Evolutionary conservation across 306 rosid species (phyloP).

Genomic region (Lathyrus oleraceus): DNA sequence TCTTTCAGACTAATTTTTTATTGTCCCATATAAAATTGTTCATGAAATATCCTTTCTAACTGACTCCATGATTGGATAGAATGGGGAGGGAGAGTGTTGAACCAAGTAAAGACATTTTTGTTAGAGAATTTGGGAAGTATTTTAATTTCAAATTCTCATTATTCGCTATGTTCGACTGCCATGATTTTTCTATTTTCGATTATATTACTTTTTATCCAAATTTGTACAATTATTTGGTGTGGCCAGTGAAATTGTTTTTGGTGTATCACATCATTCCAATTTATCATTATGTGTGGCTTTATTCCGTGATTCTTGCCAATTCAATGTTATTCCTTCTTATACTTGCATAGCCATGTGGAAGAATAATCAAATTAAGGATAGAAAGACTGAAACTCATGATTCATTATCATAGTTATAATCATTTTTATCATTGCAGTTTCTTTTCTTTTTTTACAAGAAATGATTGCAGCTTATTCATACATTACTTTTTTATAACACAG

Average conservation of each 20-base stretch:
- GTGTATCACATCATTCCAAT: slow-evolving; percentile 22
- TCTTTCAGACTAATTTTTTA: too few relatives aligned
- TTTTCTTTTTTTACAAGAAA: not conserved
- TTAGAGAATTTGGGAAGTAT: too few relatives aligned
- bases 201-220: not conserved
- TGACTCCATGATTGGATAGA: too few relatives aligned
- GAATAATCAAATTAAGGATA: not conserved
- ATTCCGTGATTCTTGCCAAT: slow-evolving; percentile 11
- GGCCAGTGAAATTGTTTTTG: slow-evolving; percentile 25
- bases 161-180: too few relatives aligned
- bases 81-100: too few relatives aligned
- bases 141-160: too few relatives aligned
- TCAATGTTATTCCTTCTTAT: slow-evolving; percentile 18
- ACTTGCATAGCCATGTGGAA: slow-evolving; percentile 8
- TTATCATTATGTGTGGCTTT: not conserved
- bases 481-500: not conserved
- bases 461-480: not conserved
- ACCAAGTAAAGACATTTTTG: too few relatives aligned
- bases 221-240: slow-evolving; percentile 30
- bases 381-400: not conserved
- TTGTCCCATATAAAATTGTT: too few relatives aligned
- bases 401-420: not conserved
- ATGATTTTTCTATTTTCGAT: not conserved
- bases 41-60: too few relatives aligned
- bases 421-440: not conserved